Evolutionary conservation across 257 asterid species (phyloP), one percentile per base, ranked within the genome.

Genomic region (Solanum ahanhuiri): DNA sequence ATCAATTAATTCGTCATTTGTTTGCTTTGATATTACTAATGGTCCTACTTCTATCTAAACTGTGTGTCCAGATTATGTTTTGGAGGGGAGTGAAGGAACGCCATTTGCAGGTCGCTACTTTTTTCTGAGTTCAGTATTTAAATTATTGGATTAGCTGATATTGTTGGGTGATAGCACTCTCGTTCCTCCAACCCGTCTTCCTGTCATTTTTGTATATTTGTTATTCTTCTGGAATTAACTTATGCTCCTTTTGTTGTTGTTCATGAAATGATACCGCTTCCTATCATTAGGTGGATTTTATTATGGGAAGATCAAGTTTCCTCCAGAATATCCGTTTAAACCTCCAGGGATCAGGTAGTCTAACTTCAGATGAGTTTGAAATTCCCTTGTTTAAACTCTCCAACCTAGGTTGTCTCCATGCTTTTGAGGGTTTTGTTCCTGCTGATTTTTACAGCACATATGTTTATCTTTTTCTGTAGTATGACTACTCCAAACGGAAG

Each of bases 21-120:
- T 88, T 90, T 60, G 88, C 89, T 71, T 28, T 30, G 87, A 43
- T 86, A 39, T 83, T 87, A 83, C 45, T 85, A 84, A 81, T 48
- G 84, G 14, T 48, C 20, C 43, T 51, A 30, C 84, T 30, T 48
- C 63, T 70, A 63, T 86, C 63, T 30, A 63, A 67, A 15, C 88
- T 87, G 34, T 86, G 69, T 88, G 86, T 34, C 76, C 98, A 97
- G 99, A 97, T 93, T 97, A 97, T 90, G 98, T 97, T 87, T 93
- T 97, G 98, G 99, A 97, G 92, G 99, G 99, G 88, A 97, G 99
- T 87, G 96, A 95, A 88, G 99, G 99, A 88, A 97, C 99, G 9
- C 95, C 99, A 12, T 97, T 97, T 93, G 96, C 98, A 95, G 99
- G 99, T 97, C 88, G 87, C 87, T 85, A 25, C 83, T 70, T 88